Base-by-base conservation (phyloP, 495 filamentous ascomycete genomes). In the Aeminium ludgeri region DNA sequence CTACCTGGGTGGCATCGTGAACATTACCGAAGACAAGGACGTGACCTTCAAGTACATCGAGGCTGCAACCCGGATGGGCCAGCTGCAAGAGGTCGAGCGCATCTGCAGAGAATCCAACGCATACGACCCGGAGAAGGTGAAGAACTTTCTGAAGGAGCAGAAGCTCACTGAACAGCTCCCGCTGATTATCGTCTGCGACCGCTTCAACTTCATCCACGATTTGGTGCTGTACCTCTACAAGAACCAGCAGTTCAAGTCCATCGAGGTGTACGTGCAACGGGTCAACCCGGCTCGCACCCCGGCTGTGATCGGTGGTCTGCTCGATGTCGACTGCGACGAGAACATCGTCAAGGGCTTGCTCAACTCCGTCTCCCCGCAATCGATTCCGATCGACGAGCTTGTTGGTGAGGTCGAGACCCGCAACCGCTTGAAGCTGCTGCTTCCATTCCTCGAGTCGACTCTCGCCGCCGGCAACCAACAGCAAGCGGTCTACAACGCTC, bases 21-120 rank as follows among this genome's bases (percentile, higher is more conserved):
- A 99, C 57, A 63, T 99, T 18, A 91, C 82, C 45, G 82, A 95
- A 60, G 91, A 99, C 54, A 64, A 78, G 17, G 91, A 99, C 53
- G 89, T 99, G 30, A 76, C 83, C 59, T 99, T 94, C 76, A 99
- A 99, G 69, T 99, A 99, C 60, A 91, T 99, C 38, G 85, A 96
- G 64, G 86, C 91, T 41, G 89, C 91, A 25, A 93, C 87, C 36
- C 76, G 74, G 53, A 91, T 91, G 72, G 72, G 73, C 7, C 87
- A 99, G 58, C 71, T 92, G 49, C 81, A 78, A 41, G 89, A 99
- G 56, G 89, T 99, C 28, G 89, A 96, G 67, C 81, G 89, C 20
- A 85, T 99, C 56, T 95, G 86, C 65, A 76, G 89, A 40, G 89
- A 99, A 57, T 92, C 81, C 69, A 85, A 78, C 66, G 75, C 74